phyloP scores from a whole-genome alignment of 805 yeast species.

The Suhomyces kilbournensis region DNA sequence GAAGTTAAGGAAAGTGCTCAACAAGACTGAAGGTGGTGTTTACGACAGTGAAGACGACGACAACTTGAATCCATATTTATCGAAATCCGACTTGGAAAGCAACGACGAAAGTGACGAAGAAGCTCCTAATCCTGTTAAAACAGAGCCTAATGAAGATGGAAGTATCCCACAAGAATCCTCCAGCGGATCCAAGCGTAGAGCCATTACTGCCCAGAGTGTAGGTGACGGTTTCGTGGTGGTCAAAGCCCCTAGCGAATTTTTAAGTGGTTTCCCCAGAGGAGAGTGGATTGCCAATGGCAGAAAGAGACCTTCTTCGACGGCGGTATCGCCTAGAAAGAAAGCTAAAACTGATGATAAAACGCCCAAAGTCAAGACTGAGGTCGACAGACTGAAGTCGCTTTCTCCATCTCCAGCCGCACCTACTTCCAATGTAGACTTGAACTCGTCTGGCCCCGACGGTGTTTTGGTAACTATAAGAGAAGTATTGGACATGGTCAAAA shows the following conservation, averaged over 20 bases:
- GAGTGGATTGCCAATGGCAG: conserved; percentile 76
- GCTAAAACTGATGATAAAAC: conserved; percentile 33
- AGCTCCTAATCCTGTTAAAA: conserved; percentile 23
- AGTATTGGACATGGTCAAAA: conserved; percentile 59
- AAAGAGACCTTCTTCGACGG: conserved; percentile 26
- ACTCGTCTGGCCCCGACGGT: conserved; percentile 36
- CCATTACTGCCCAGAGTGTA: conserved; percentile 21
- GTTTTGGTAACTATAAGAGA: conserved; percentile 66
- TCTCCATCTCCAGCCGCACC: conserved; percentile 13
- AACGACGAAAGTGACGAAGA: conserved; percentile 56
- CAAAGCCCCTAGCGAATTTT: conserved; percentile 58
- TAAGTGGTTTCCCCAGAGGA: conserved; percentile 70
- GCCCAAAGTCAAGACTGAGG: conserved; percentile 20
- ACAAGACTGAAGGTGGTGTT: conserved; percentile 83
- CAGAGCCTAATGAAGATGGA: conserved; percentile 28
- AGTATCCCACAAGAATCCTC: conserved; percentile 4
- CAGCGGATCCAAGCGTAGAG: conserved; percentile 2
- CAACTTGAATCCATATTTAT: conserved; percentile 69
- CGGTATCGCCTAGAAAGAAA: conserved; percentile 36
- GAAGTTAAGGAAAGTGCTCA: conserved; percentile 76
- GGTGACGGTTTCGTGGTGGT: conserved; percentile 51
- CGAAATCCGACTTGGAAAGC: conserved; percentile 53
- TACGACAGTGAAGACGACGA: conserved; percentile 78
- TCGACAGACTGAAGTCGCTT: conserved; percentile 13
- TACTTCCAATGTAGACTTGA: conserved; percentile 21